Evolutionary conservation across 1,284 basidiomycete species (phyloP).

Genomic region (Grifola frondosa): DNA sequence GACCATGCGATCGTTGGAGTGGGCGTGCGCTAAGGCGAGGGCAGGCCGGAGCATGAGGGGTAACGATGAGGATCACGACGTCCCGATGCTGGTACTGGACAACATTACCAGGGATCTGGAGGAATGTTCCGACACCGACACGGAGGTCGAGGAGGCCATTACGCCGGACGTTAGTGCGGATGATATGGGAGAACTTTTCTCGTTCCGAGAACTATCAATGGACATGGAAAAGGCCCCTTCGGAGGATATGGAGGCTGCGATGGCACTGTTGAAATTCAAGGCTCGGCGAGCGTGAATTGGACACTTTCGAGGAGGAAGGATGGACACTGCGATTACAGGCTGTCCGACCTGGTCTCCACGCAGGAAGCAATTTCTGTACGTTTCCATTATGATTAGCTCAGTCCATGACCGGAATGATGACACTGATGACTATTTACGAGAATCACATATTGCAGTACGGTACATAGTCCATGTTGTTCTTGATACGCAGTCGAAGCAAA

Average conservation of each 20-base stretch:
- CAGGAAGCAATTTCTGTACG: too few relatives aligned
- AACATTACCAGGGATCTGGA: constrained; percentile 10
- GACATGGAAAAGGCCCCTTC: constrained; percentile 7
- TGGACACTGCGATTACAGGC: too few relatives aligned
- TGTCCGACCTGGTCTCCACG: too few relatives aligned
- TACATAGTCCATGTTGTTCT: too few relatives aligned
- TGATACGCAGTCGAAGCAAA: too few relatives aligned
- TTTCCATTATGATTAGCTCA: too few relatives aligned
- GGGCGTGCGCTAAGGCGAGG: constrained; percentile 46
- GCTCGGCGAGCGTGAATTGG: constrained; percentile 12
- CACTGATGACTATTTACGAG: too few relatives aligned
- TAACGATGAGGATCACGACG: constrained; percentile 27
- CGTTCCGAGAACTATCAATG: constrained; percentile 7
- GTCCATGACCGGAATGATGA: too few relatives aligned
- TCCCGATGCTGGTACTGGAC: constrained; percentile 23
- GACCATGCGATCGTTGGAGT: constrained; percentile 41
- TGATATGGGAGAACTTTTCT: constrained; percentile 12
- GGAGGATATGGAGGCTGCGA: constrained; percentile 45
- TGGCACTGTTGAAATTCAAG: constrained; percentile 43
- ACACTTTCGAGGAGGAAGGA: too few relatives aligned
- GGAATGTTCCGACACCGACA: constrained; percentile 17
- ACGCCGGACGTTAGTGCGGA: constrained; percentile 28
- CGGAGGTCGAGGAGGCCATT: constrained; percentile 27
- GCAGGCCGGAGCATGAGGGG: constrained; percentile 16
- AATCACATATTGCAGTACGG: too few relatives aligned